phyloP scores from a whole-genome alignment of 148 eudicot species.

The Drosera capensis region DNA sequence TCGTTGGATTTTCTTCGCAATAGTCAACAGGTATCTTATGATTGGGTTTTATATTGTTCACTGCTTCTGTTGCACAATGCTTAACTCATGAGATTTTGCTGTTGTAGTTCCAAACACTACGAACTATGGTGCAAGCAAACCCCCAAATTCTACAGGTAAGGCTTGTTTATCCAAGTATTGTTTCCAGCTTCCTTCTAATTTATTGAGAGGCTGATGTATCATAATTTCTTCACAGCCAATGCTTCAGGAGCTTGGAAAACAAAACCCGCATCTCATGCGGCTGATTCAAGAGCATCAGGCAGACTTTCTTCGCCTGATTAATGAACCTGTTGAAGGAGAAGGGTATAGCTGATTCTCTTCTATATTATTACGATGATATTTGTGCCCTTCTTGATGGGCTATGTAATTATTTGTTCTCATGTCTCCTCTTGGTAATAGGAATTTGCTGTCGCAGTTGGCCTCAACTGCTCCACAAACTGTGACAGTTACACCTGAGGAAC shows the following conservation, averaged over 20 bases:
- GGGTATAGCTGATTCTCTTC: slow-evolving; percentile 34
- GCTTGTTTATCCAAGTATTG: too few species aligned
- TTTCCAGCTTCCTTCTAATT: not conserved
- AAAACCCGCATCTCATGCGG: slow-evolving; percentile 69
- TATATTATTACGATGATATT: not conserved
- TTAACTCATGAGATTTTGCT: not conserved
- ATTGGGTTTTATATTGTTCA: not conserved
- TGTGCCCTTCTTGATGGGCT: slow-evolving; percentile 5
- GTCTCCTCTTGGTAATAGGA: slow-evolving; percentile 21
- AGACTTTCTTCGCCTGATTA: slow-evolving; percentile 71
- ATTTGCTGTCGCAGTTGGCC: slow-evolving; percentile 41
- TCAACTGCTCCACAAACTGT: slow-evolving; percentile 57
- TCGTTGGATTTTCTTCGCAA: not conserved
- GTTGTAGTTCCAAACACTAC: slow-evolving; percentile 67
- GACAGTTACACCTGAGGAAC: slow-evolving; percentile 71
- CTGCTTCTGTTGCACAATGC: not conserved
- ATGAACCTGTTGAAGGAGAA: slow-evolving; percentile 75
- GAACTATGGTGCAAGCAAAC: slow-evolving; percentile 81
- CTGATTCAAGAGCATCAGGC: slow-evolving; percentile 77
- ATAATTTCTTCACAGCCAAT: slow-evolving; percentile 41
- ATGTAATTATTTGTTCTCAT: not conserved
- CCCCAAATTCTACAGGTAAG: slow-evolving; percentile 90
- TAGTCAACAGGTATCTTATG: slow-evolving; percentile 1
- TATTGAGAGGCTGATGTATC: slow-evolving; percentile 5
- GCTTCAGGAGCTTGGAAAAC: slow-evolving; percentile 90